Base-by-base conservation (phyloP, 768 basidiomycete species). In the Filobasidium wieringae region DNA sequence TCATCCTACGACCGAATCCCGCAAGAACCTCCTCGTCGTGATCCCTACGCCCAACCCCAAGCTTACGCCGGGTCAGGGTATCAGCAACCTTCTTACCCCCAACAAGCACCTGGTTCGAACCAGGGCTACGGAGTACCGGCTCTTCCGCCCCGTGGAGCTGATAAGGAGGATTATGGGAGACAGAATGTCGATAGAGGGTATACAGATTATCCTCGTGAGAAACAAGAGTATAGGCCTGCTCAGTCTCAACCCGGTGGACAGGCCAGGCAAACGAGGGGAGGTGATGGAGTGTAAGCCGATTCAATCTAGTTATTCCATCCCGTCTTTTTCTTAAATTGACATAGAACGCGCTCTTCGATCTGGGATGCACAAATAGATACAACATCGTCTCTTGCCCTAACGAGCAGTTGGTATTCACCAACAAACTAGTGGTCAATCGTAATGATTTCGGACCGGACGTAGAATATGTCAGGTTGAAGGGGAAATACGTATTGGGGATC, bases 361-460 rank as follows among this genome's bases (percentile, higher is more conserved):
- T 30, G 33, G 5, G 11, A 17, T n/a, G 17, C 2, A 12, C 33
- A 11, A 6, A 3, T 51, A 57, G 56, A 12, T 57, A 51, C 49
- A 62, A 63, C 45, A 83, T 89, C 53, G 80, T 80, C 4, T 71
- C 76, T 17, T 79, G 81, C 55, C 85, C 87, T 0, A 82, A 78
- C 57, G 81, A 84, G 51, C 73, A 79, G 1, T 79, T 89, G 26
- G 90, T 89, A 0, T 77, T 89, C 58, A 80, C 82, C 17, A 93
- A 92, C 71, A 83, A 87, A 64, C 69, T 93, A 15, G 81, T 92
- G 41, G 87, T 88, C 29, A 77, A 87, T 71, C 82, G 85, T 0
- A 76, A 78, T 4, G 89, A 95, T 73, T 92, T 92, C 67, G 73
- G 75, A 7, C 62, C 61, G 15, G 75, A 81, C 14, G 82, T 83